Evolutionary conservation across 2,329 filamentous ascomycete genomes (phyloP).

Genomic region (Parasarocladium wereldwijsianum): DNA sequence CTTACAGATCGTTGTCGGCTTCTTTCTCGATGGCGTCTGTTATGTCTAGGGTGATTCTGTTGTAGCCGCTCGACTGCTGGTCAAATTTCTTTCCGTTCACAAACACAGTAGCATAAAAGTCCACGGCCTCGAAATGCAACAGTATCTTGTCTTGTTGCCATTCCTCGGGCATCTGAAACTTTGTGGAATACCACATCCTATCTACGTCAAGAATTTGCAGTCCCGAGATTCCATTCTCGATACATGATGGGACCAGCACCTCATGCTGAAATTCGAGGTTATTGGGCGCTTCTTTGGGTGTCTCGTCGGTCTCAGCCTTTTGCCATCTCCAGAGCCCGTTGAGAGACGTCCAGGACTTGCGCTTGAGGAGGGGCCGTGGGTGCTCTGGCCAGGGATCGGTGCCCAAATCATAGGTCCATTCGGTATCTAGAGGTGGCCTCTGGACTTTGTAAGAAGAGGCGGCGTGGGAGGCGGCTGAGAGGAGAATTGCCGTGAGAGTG

Average conservation of each 20-base stretch:
- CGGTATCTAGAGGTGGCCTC: slow-evolving; percentile 26
- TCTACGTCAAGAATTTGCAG: slow-evolving; percentile 25
- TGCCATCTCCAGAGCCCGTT: slow-evolving; percentile 45
- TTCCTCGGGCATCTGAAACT: slow-evolving; percentile 30
- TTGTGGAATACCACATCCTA: slow-evolving; percentile 34
- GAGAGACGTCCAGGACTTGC: slow-evolving; percentile 37
- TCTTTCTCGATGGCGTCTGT: slow-evolving; percentile 27
- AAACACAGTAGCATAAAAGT: slow-evolving; percentile 42
- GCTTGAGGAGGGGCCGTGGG: slow-evolving; percentile 39
- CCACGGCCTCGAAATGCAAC: slow-evolving; percentile 44
- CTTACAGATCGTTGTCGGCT: slow-evolving; percentile 39
- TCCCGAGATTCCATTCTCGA: slow-evolving; percentile 32
- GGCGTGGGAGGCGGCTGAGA: slow-evolving; percentile 1
- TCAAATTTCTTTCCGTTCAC: slow-evolving; percentile 38
- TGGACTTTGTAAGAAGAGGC: slow-evolving; percentile 16
- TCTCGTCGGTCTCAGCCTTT: slow-evolving; percentile 12
- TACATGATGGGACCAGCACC: slow-evolving; percentile 26
- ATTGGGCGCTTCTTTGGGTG: slow-evolving; percentile 9
- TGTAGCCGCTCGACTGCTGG: slow-evolving; percentile 46
- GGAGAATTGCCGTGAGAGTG: slow-evolving; percentile 1
- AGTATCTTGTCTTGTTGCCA: slow-evolving; percentile 31
- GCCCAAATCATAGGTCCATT: slow-evolving; percentile 34
- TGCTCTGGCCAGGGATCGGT: slow-evolving; percentile 40
- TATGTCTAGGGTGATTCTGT: slow-evolving; percentile 43
- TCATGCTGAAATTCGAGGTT: slow-evolving; percentile 19